Percentiles rank a stretch among this genome's conserved stretches.
These are phyloP conservation scores for Apiospora saccharicola DNA, from an alignment of 2,329 filamentous ascomycete genomes.

Conservation along the genomic window DNA sequence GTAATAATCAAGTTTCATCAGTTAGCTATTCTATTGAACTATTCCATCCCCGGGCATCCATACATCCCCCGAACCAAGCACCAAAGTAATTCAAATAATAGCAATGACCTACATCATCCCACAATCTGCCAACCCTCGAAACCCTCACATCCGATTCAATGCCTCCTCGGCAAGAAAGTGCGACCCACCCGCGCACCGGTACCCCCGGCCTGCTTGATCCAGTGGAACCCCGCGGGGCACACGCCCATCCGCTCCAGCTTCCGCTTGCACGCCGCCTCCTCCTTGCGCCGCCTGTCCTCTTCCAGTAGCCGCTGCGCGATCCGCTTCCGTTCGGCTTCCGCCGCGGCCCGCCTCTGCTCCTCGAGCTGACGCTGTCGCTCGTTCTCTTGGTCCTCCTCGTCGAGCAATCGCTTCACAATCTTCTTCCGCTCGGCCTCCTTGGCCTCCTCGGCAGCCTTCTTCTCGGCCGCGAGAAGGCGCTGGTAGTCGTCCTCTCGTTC, in stretches of 20 bases:
- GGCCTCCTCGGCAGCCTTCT: slow-evolving; percentile 30
- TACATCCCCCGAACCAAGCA: too few relatives aligned
- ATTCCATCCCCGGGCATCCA: too few relatives aligned
- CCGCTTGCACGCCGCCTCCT: slow-evolving; percentile 49
- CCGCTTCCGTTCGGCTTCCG: slow-evolving; percentile 40
- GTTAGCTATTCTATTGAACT: too few relatives aligned
- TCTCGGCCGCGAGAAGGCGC: slow-evolving; percentile 42
- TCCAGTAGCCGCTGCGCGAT: slow-evolving; percentile 47
- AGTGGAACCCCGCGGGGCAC: slow-evolving; percentile 64
- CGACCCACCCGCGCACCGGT: slow-evolving; percentile 66
- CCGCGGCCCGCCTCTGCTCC: too few relatives aligned
- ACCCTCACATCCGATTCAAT: neutral
- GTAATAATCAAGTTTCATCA: too few relatives aligned
- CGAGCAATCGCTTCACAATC: slow-evolving; percentile 46
- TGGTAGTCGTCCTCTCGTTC: slow-evolving; percentile 48
- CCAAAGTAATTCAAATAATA: too few relatives aligned
- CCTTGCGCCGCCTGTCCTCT: slow-evolving; percentile 48
- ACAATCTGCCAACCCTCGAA: too few relatives aligned
- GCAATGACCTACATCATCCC: neutral
- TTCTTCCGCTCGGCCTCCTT: slow-evolving; percentile 43
- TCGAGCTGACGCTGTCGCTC: too few relatives aligned
- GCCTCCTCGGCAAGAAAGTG: slow-evolving; percentile 60
- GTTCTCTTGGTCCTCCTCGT: slow-evolving; percentile 41
- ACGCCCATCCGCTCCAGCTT: slow-evolving; percentile 61
- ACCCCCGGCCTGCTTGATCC: slow-evolving; percentile 69